These are phyloP conservation scores for Phytophthora sansomeana DNA, from an alignment of 352 stramenopile species.

Conservation along the genomic window DNA sequence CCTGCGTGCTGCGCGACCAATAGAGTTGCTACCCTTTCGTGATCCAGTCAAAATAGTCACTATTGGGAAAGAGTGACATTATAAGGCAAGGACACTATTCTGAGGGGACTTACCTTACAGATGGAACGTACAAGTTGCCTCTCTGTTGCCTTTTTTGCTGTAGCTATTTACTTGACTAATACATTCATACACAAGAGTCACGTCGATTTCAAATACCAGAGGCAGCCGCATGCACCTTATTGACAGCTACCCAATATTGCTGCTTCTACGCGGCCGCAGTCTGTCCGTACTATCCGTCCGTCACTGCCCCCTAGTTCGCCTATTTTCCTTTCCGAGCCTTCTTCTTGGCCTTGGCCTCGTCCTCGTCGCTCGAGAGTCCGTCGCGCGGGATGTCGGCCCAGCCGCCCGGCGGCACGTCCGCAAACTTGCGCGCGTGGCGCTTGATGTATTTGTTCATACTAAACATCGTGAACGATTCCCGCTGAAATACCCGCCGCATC, in stretches of 20 bases:
- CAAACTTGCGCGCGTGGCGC: conserved; percentile 78
- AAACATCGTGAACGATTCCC: conserved; percentile 90
- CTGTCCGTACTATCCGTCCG: conserved; percentile 13
- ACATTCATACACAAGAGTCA: conserved; percentile 35
- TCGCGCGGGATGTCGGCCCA: conserved; percentile 80
- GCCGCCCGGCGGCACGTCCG: conserved; percentile 68
- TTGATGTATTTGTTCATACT: conserved; percentile 93
- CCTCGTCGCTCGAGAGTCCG: conserved; percentile 83
- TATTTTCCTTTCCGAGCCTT: conserved; percentile 45
- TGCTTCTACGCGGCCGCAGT: conserved; percentile 27
- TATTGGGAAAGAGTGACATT: not conserved
- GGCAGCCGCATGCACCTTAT: conserved; percentile 18
- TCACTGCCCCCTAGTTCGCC: too few species aligned
- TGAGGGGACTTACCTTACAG: not conserved
- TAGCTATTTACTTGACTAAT: too few species aligned
- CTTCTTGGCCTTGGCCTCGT: conserved; percentile 60
- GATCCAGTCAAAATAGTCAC: conserved; percentile 39
- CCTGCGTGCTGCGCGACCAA: conserved; percentile 29
- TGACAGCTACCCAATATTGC: conserved; percentile 4
- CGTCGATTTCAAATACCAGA: conserved; percentile 35
- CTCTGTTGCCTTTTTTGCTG: too few species aligned
- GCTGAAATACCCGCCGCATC: conserved; percentile 85
- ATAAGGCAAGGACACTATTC: not conserved
- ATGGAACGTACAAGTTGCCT: too few species aligned
- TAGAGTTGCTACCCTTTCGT: conserved; percentile 47